Evolutionary conservation across 1,284 basidiomycete genomes (phyloP).

Genomic region (Tilletia caries): DNA sequence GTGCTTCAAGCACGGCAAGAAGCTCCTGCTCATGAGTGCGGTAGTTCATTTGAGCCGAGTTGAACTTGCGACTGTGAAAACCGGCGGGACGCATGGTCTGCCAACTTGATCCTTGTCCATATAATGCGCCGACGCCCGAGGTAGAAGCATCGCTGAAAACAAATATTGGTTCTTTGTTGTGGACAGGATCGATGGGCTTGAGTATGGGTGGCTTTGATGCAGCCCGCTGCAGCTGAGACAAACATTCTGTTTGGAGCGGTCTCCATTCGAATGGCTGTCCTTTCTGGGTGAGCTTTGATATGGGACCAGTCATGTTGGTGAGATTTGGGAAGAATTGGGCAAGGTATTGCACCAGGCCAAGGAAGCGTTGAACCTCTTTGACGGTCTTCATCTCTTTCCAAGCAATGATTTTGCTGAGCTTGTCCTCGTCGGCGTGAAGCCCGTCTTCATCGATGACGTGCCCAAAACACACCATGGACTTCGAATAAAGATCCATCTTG

Average conservation of each 20-base stretch:
- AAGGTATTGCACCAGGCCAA: conserved; percentile 57
- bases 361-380: conserved; percentile 34
- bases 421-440: no score
- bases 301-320: conserved; percentile 50
- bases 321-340: no score
- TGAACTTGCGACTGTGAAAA: conserved; percentile 26
- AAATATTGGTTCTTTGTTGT: conserved; percentile 45
- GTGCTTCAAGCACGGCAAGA: conserved; percentile 15
- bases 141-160: conserved; percentile 50
- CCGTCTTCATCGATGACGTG: conserved; percentile 1
- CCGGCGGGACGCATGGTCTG: conserved; percentile 1
- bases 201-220: conserved; percentile 53
- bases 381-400: not conserved
- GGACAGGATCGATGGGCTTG: conserved; percentile 53
- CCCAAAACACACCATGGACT: not conserved
- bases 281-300: conserved; percentile 31
- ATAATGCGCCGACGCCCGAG: conserved; percentile 42
- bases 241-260: conserved; percentile 41
- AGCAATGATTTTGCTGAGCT: no score
- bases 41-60: conserved; percentile 19
- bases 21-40: conserved; percentile 22
- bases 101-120: conserved; percentile 25
- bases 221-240: conserved; percentile 54
- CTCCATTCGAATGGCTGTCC: conserved; percentile 30
- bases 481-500: not conserved